Conservation (phyloP, 2,329 filamentous ascomycete species). For the Diaporthe capsici region DNA sequence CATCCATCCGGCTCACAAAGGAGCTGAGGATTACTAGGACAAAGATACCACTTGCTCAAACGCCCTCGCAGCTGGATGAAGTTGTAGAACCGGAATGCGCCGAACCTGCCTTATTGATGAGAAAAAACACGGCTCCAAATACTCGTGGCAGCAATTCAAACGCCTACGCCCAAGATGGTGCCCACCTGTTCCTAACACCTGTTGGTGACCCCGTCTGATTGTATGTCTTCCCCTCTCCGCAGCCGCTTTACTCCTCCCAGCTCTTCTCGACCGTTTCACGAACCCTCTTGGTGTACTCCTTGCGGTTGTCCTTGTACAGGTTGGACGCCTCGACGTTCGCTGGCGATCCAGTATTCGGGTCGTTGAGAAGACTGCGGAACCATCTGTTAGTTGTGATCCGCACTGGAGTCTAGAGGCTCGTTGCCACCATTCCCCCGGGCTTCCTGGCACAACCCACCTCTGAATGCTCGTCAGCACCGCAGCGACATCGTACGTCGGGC, state of each 20-base stretch:
- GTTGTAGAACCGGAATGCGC: constrained; percentile 27
- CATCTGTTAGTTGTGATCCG: constrained; percentile 47
- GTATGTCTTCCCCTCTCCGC: not conserved
- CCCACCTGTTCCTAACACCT: not conserved
- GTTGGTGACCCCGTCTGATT: constrained; percentile 9
- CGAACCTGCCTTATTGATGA: constrained; percentile 13
- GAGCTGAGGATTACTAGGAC: not conserved
- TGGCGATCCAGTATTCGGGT: constrained; percentile 97
- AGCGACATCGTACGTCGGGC: constrained; percentile 97
- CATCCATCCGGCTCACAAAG: not conserved
- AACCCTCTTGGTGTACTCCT: constrained; percentile 96
- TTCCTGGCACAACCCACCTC: constrained; percentile 69
- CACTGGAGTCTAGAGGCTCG: not conserved
- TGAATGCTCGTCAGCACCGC: constrained; percentile 98
- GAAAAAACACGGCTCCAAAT: constrained; percentile 3
- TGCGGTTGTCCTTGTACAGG: constrained; percentile 97
- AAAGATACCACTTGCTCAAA: not conserved
- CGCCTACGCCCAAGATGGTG: constrained; percentile 28
- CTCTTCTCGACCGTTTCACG: constrained; percentile 99
- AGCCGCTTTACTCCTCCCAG: constrained; percentile 83
- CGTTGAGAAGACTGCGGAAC: constrained; percentile 84
- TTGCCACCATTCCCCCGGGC: not conserved
- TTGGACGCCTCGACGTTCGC: constrained; percentile 99
- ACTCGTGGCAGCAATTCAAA: constrained; percentile 21
- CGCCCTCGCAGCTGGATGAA: constrained; percentile 14